phyloP scores from a whole-genome alignment of 1,284 basidiomycete species.

The Ganoderma leucocontextum region DNA sequence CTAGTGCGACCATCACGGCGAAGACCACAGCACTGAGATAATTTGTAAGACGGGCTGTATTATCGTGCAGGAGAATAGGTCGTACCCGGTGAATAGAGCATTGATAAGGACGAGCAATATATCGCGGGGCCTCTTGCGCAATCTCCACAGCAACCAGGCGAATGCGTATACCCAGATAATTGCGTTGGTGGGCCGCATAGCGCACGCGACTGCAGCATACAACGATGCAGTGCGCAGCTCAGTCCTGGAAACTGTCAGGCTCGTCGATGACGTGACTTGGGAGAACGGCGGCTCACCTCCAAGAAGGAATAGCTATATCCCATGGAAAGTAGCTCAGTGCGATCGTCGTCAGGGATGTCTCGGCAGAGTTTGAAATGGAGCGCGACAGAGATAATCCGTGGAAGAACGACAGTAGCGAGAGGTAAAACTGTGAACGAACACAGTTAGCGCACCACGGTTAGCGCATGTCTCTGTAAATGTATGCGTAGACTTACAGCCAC shows the following conservation, averaged over 20 bases:
- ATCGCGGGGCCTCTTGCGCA: constrained; percentile 45
- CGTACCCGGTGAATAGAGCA: constrained; percentile 53
- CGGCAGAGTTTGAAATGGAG: constrained; percentile 93
- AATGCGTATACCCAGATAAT: constrained; percentile 86
- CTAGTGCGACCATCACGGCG: constrained; percentile 55
- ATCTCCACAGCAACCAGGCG: constrained; percentile 57
- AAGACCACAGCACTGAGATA: constrained; percentile 49
- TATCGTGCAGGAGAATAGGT: constrained; percentile 11
- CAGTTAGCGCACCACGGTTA: not conserved
- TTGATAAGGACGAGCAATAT: constrained; percentile 49
- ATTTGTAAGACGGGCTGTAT: not conserved
- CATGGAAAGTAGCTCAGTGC: constrained; percentile 87
- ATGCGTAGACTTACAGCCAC: constrained; percentile 65
- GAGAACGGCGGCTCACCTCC: constrained; percentile 31
- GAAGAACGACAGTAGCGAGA: constrained; percentile 90
- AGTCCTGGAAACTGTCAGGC: constrained; percentile 32
- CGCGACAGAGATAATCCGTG: constrained; percentile 86
- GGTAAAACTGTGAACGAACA: constrained; percentile 63
- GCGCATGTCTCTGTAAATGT: not conserved
- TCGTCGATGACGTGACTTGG: not conserved
- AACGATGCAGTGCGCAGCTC: constrained; percentile 49
- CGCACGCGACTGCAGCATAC: constrained; percentile 81
- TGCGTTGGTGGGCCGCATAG: constrained; percentile 87
- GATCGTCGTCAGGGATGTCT: constrained; percentile 85
- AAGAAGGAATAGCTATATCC: constrained; percentile 46